Percentiles rank a stretch among this genome's conserved stretches.
phyloP scores from a whole-genome alignment of 2,329 filamentous ascomycete species.

The Sclerotinia nivalis region DNA sequence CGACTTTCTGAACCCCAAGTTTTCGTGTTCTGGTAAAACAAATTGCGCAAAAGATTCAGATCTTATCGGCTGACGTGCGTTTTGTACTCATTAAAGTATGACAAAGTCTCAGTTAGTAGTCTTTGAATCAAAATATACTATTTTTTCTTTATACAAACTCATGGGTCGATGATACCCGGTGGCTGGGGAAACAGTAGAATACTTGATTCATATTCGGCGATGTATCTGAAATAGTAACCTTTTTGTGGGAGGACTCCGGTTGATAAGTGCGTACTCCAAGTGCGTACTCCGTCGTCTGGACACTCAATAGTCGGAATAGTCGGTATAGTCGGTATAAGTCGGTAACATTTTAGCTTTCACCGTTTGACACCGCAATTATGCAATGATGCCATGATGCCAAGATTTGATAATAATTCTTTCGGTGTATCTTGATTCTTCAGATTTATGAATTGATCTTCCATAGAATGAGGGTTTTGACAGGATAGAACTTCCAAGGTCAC shows the following conservation, averaged over 20 bases:
- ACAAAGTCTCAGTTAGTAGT: constrained; percentile 7
- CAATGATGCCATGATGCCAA: neutral
- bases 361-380: constrained; percentile 8
- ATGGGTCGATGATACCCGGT: neutral
- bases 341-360: neutral
- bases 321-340: neutral
- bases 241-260: neutral
- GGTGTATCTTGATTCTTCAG: neutral
- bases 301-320: neutral
- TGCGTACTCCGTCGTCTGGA: neutral
- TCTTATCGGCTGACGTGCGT: constrained; percentile 1
- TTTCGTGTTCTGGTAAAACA: neutral
- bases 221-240: neutral
- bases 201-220: neutral
- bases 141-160: neutral
- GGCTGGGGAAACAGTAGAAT: neutral
- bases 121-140: neutral
- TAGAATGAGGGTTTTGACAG: neutral
- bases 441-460: too few relatives aligned
- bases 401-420: neutral
- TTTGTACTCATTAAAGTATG: neutral
- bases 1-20: neutral
- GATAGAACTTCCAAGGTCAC: neutral
- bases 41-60: neutral
- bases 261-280: neutral